phyloP scores from a whole-genome alignment of 75 land plant genomes.

The Ceratopteris richardii region DNA sequence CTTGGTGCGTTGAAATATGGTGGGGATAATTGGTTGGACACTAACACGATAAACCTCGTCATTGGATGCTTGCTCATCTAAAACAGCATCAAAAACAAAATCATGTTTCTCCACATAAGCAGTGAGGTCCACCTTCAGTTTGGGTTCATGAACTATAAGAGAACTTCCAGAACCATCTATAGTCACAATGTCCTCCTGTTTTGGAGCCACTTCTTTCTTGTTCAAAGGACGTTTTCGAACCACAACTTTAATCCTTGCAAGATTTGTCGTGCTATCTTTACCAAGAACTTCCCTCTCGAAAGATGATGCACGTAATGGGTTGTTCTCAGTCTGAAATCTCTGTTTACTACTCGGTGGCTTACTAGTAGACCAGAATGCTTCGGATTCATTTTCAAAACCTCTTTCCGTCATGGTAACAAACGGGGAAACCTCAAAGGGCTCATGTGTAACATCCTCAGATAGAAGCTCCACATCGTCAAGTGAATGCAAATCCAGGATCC shows the following conservation, averaged over 20 bases:
- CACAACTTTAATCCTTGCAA: conserved; percentile 99
- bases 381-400: conserved; percentile 54
- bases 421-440: conserved; percentile 94
- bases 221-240: conserved; percentile 94
- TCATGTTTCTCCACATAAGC: conserved; percentile 99
- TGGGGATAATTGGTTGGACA: conserved; percentile 32
- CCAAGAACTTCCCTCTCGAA: conserved; percentile 51
- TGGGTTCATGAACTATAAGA: conserved; percentile 90
- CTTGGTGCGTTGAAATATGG: conserved; percentile 32
- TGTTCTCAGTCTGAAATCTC: conserved; percentile 29
- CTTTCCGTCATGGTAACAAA: conserved; percentile 43
- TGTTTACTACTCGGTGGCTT: conserved; percentile 34
- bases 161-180: conserved; percentile 48
- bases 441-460: no score
- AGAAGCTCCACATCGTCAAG: no score
- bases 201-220: conserved; percentile 85
- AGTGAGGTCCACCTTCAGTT: conserved; percentile 89
- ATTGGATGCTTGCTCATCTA: conserved; percentile 80
- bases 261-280: conserved; percentile 38
- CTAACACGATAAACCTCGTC: conserved; percentile 68
- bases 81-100: conserved; percentile 94
- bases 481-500: no score
- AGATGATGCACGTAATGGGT: conserved; percentile 19
- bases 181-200: conserved; percentile 91
- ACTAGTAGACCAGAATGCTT: conserved; percentile 11